A percentile compares a stretch with the other conserved stretches of the same genome.
These are phyloP conservation scores for Coemansia sp. DNA, from an alignment of 192 early-diverging fungal genomes.

Conservation along the genomic window DNA sequence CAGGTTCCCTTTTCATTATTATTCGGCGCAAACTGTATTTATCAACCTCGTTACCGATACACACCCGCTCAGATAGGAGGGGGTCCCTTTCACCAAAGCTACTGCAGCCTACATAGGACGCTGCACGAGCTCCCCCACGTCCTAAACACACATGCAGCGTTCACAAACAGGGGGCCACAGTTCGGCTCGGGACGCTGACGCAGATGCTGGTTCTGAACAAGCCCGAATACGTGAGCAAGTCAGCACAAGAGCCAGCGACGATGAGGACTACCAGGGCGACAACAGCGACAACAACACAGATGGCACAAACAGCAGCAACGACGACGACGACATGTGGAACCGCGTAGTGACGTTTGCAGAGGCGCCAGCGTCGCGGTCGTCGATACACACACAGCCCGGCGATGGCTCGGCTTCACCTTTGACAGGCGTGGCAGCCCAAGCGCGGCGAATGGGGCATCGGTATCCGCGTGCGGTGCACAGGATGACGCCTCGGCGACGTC, in stretches of 20 bases:
- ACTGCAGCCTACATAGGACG: too few relatives aligned
- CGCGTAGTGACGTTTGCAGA: slow-evolving; percentile 48
- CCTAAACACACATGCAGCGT: slow-evolving; percentile 1
- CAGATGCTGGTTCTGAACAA: neutral
- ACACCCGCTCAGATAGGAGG: neutral
- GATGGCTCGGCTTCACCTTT: neutral
- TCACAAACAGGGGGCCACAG: neutral
- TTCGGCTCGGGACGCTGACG: neutral
- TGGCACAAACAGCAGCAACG: slow-evolving; percentile 2
- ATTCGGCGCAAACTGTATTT: neutral
- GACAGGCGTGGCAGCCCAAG: neutral
- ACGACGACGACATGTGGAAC: slow-evolving; percentile 23
- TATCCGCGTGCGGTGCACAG: slow-evolving; percentile 1
- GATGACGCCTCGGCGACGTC: neutral
- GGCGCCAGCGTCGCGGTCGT: slow-evolving; percentile 8
- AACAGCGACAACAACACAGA: slow-evolving; percentile 10
- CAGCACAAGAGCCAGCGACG: slow-evolving; percentile 6
- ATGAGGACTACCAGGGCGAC: slow-evolving; percentile 18
- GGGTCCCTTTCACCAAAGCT: too few relatives aligned
- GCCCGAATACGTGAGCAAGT: neutral
- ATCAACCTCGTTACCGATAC: neutral
- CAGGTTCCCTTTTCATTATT: neutral
- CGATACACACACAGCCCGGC: neutral
- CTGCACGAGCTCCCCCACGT: neutral
- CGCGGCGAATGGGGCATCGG: neutral